Conservation (phyloP, 108 stramenopile species). For the Chaetoceros muelleri region DNA sequence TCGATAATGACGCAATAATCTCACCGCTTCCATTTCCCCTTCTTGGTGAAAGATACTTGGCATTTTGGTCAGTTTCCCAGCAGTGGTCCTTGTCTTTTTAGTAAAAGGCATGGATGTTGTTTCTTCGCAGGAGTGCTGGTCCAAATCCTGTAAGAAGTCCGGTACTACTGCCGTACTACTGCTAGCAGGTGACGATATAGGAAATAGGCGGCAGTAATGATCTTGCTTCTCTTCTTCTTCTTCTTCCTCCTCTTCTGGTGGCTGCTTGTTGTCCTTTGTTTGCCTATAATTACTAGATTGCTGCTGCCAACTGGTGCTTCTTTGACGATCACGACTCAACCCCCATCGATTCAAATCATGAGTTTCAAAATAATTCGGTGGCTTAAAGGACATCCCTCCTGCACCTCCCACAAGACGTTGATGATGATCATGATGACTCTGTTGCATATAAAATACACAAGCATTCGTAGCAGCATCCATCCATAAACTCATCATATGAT, state of each 20-base stretch:
- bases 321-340: slow-evolving; percentile 26
- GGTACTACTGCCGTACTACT: no score
- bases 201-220: not conserved
- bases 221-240: not conserved
- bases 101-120: not conserved
- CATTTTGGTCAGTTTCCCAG: not conserved
- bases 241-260: not conserved
- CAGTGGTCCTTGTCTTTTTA: not conserved
- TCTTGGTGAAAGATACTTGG: no score
- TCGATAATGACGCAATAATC: not conserved
- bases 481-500: slow-evolving; percentile 28
- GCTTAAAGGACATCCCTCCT: slow-evolving; percentile 12
- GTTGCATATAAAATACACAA: slow-evolving; percentile 29
- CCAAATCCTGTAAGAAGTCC: not conserved
- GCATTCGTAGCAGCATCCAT: slow-evolving; percentile 22
- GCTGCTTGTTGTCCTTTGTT: not conserved
- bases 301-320: not conserved
- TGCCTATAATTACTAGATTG: not conserved
- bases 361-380: slow-evolving; percentile 25
- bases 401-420: no score
- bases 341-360: slow-evolving; percentile 18
- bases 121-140: not conserved
- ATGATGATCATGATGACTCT: slow-evolving; percentile 9
- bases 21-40: not conserved
- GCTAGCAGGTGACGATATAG: no score